A percentile compares a stretch with the other conserved stretches of the same genome.
Conservation (phyloP, 495 filamentous ascomycete genomes). For the Barbatosphaeria neglecta region DNA sequence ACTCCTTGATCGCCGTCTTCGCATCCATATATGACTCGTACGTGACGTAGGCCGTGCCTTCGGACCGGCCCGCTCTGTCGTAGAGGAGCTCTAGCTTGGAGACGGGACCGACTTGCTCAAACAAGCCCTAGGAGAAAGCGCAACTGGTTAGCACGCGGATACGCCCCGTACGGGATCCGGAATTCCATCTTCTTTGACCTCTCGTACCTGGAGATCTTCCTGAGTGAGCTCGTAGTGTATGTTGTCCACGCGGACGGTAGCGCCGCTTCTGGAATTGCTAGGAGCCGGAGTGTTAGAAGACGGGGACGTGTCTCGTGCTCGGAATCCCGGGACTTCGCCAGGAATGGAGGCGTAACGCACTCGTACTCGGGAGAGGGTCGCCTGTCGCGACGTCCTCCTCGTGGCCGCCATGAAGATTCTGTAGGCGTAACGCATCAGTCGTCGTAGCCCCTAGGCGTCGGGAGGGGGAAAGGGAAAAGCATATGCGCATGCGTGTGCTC, state of each 20-base stretch:
- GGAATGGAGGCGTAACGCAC: neutral
- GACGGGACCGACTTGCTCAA: constrained; percentile 65
- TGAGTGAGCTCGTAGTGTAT: constrained; percentile 88
- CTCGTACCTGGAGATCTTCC: constrained; percentile 65
- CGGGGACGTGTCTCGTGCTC: neutral
- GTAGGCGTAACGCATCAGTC: neutral
- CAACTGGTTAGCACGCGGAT: neutral
- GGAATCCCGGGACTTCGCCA: neutral
- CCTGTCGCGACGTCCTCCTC: constrained; percentile 14
- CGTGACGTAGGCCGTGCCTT: constrained; percentile 76
- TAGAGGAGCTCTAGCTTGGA: constrained; percentile 61
- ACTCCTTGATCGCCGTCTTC: constrained; percentile 62
- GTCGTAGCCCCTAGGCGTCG: neutral
- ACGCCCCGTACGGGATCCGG: too few relatives aligned
- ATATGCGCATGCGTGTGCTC: neutral
- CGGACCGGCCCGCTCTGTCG: constrained; percentile 82
- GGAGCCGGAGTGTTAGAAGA: constrained; percentile 6
- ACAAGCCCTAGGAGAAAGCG: constrained; percentile 52
- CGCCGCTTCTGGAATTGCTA: constrained; percentile 39
- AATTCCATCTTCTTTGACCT: too few relatives aligned
- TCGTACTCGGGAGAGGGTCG: constrained; percentile 39
- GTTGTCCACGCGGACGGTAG: constrained; percentile 79
- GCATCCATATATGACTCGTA: constrained; percentile 62
- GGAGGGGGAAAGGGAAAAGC: neutral
- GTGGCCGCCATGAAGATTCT: constrained; percentile 11